phyloP scores from a whole-genome alignment of 257 asterid genomes.

The Solanum gandarillasii region DNA sequence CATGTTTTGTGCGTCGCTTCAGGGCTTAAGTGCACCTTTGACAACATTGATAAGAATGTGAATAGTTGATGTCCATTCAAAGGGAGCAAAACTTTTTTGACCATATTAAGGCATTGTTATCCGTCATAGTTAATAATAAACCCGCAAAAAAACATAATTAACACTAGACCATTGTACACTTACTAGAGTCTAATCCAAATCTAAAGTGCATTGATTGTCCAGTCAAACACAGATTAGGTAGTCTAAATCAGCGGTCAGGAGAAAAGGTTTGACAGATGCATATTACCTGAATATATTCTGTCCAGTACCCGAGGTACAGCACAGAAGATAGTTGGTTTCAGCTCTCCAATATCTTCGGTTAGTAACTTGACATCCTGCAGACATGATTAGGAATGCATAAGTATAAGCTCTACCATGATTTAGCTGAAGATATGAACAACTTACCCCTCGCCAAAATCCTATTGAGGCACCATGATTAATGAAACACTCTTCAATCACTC shows the following conservation, averaged over 20 bases:
- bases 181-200: neutral
- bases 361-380: slow-evolving; percentile 68
- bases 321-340: slow-evolving; percentile 85
- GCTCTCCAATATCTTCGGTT: slow-evolving; percentile 75
- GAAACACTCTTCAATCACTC: slow-evolving; percentile 73
- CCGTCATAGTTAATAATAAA: neutral
- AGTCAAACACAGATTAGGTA: neutral
- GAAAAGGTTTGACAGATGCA: neutral
- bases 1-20: neutral
- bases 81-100: neutral
- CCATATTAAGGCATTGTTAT: neutral
- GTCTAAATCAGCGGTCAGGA: neutral
- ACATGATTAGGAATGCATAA: neutral
- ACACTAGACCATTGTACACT: neutral
- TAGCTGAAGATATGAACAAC: slow-evolving; percentile 3
- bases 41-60: neutral
- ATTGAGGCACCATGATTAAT: slow-evolving; percentile 79
- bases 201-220: neutral
- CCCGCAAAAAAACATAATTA: neutral
- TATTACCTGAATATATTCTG: slow-evolving; percentile 73
- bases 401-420: neutral
- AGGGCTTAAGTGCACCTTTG: neutral
- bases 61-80: neutral
- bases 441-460: slow-evolving; percentile 99
- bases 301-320: slow-evolving; percentile 97